Evolutionary conservation across 164 flowering plant species (phyloP).

Genomic region (Vitis amurensis): DNA sequence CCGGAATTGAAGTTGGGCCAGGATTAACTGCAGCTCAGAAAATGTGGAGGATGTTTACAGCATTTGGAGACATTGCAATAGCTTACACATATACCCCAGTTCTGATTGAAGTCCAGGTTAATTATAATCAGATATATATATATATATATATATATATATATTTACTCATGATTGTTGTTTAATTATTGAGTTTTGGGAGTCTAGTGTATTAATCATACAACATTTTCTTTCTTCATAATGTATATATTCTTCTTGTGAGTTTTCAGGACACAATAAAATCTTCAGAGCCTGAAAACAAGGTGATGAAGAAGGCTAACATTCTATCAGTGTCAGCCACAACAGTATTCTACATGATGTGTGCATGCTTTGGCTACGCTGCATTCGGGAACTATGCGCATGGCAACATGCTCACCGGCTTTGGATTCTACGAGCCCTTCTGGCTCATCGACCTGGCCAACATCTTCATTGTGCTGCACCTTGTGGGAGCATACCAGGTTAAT

Average conservation of each 20-base stretch:
- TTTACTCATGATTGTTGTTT: neutral
- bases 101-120: slow-evolving; percentile 44
- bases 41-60: slow-evolving; percentile 27
- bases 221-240: too few species aligned
- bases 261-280: slow-evolving; percentile 61
- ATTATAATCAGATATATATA: neutral
- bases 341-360: slow-evolving; percentile 63
- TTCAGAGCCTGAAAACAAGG: slow-evolving; percentile 58
- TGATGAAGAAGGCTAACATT: slow-evolving; percentile 59
- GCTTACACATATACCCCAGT: slow-evolving; percentile 35
- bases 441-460: slow-evolving; percentile 54
- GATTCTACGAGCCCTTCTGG: slow-evolving; percentile 69
- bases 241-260: too few species aligned
- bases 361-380: slow-evolving; percentile 69
- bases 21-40: slow-evolving; percentile 20
- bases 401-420: slow-evolving; percentile 61
- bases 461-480: slow-evolving; percentile 59
- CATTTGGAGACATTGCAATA: slow-evolving; percentile 47
- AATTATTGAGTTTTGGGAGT: too few species aligned
- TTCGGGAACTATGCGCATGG: slow-evolving; percentile 74
- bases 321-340: slow-evolving; percentile 48
- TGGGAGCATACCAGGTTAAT: slow-evolving; percentile 58
- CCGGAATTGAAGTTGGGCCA: slow-evolving; percentile 26
- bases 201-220: too few species aligned
- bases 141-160: too few species aligned